Conservation (phyloP, 148 eudicot genomes). For the Linanthus parryae region DNA sequence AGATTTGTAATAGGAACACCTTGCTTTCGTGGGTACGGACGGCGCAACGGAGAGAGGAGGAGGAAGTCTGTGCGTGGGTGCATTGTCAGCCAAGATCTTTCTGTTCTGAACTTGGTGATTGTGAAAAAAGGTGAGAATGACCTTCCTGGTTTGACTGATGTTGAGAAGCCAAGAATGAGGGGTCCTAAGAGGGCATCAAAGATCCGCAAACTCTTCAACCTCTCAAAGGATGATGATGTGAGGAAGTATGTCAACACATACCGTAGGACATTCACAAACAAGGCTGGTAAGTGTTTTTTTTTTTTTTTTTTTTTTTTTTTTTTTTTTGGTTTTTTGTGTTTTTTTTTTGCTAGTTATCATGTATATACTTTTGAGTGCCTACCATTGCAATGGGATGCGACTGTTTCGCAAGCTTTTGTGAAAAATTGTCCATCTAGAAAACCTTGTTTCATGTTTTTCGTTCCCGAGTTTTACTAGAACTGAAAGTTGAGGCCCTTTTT, state of each 20-base stretch:
- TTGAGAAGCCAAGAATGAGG: constrained; percentile 92
- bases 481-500: no score
- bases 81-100: constrained; percentile 77
- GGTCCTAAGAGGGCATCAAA: constrained; percentile 94
- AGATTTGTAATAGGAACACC: constrained; percentile 41
- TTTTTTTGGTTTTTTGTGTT: no score
- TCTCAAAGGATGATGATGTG: constrained; percentile 81
- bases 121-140: constrained; percentile 91
- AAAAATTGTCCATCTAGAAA: no score
- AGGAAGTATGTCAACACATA: constrained; percentile 91
- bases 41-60: constrained; percentile 79
- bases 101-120: constrained; percentile 81
- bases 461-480: no score
- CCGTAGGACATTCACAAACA: constrained; percentile 67
- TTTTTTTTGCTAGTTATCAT: no score
- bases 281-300: constrained; percentile 35
- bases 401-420: no score
- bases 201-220: constrained; percentile 87
- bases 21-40: constrained; percentile 81
- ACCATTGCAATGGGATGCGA: no score
- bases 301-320: no score
- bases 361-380: no score
- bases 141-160: constrained; percentile 76
- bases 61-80: constrained; percentile 89
- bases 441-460: no score